Evolutionary conservation across 345 rosid genomes (phyloP).

Genomic region (thale cress (Arabidopsis thaliana)): TAIR10.1 NC_003074.8:5833501-5834000

Average conservation of each 20-base stretch:
- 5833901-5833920: constrained; percentile 1
- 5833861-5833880: constrained; percentile 9
- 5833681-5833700: constrained; percentile 34
- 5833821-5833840: constrained; percentile 37
- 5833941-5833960: no score
- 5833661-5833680: constrained; percentile 29
- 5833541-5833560: background rate
- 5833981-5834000: no score
- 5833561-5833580: background rate
- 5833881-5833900: background rate
- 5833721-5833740: constrained; percentile 31
- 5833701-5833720: constrained; percentile 14
- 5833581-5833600: background rate
- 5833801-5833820: constrained; percentile 29
- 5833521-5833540: background rate
- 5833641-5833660: background rate
- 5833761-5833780: constrained; percentile 38
- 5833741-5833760: constrained; percentile 35
- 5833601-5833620: constrained; percentile 4
- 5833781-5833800: constrained; percentile 37
- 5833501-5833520: background rate
- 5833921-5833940: no score
- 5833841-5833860: constrained; percentile 33
- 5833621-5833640: background rate
- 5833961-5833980: no score